A percentile compares a stretch with the other conserved stretches of the same genome.
Evolutionary conservation across 1,284 basidiomycete species (phyloP).

Genomic region (Irpex rosettiformis): DNA sequence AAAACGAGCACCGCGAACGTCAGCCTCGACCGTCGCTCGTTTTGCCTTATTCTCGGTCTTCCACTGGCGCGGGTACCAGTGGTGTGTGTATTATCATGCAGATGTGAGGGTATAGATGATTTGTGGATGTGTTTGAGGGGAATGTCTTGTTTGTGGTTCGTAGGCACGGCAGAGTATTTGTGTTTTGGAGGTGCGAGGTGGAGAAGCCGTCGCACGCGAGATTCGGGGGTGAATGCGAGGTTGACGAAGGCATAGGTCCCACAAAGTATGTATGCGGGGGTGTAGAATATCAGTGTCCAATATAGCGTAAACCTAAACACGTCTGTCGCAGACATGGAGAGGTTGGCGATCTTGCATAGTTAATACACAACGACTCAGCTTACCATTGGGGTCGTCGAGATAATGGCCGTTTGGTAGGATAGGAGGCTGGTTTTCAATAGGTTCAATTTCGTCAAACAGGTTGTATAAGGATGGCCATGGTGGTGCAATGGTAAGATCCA

Average conservation of each 20-base stretch:
- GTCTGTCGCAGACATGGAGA: constrained; percentile 40
- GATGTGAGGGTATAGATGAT: constrained; percentile 4
- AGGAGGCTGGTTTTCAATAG: constrained; percentile 36
- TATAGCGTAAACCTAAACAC: constrained; percentile 83
- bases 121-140: constrained; percentile 12
- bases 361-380: constrained; percentile 6
- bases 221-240: constrained; percentile 48
- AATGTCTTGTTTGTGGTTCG: constrained; percentile 7
- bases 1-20: constrained; percentile 67
- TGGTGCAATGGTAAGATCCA: too few species aligned
- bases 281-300: constrained; percentile 79
- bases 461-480: constrained; percentile 48
- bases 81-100: constrained; percentile 2
- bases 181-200: constrained; percentile 15
- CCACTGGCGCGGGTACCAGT: constrained; percentile 13
- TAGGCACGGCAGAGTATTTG: constrained; percentile 17
- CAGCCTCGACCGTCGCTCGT: constrained; percentile 54
- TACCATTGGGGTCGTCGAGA: constrained; percentile 31
- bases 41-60: constrained; percentile 29
- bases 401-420: constrained; percentile 30
- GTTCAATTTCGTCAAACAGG: constrained; percentile 37
- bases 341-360: not conserved
- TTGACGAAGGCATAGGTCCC: constrained; percentile 73
- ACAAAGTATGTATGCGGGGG: constrained; percentile 65
- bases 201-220: constrained; percentile 13